phyloP scores from a whole-genome alignment of 2,329 filamentous ascomycete species.

The Alternaria metachromatica region DNA sequence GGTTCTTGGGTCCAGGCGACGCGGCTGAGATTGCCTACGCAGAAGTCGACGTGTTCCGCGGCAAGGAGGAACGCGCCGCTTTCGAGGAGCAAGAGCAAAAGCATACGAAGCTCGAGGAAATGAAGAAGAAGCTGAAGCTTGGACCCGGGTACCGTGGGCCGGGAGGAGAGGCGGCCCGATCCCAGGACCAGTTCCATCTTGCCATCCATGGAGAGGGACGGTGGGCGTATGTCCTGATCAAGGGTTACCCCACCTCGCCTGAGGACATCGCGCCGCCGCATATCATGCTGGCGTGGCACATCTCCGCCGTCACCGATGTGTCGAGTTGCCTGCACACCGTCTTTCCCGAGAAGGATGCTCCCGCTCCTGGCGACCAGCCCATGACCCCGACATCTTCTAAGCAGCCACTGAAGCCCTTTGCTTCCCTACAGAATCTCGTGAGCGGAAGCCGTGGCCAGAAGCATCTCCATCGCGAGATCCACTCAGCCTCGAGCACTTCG shows the following conservation, averaged over 20 bases:
- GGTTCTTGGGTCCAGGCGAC: conserved; percentile 27
- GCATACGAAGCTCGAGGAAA: background rate
- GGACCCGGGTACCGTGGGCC: background rate
- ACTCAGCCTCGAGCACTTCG: conserved; percentile 6
- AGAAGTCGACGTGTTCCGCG: conserved; percentile 31
- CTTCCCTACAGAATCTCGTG: conserved; percentile 15
- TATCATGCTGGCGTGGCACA: conserved; percentile 21
- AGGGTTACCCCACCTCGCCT: background rate
- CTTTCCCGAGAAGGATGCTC: background rate
- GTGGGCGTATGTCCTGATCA: conserved; percentile 25
- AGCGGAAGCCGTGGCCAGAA: background rate
- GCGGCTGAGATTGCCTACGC: conserved; percentile 20
- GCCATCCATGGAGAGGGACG: conserved; percentile 17
- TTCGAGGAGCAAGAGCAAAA: background rate
- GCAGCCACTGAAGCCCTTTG: conserved; percentile 8
- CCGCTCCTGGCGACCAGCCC: background rate
- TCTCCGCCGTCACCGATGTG: conserved; percentile 9
- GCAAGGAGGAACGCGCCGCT: background rate
- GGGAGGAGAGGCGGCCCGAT: background rate
- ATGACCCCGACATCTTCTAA: background rate
- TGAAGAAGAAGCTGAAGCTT: background rate
- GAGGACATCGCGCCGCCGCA: conserved; percentile 10
- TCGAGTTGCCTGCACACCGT: conserved; percentile 20
- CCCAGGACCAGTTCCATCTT: conserved; percentile 2
- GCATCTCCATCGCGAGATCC: conserved; percentile 8